Conservation (phyloP, 768 basidiomycete genomes). For the Auricularia sp. region DNA sequence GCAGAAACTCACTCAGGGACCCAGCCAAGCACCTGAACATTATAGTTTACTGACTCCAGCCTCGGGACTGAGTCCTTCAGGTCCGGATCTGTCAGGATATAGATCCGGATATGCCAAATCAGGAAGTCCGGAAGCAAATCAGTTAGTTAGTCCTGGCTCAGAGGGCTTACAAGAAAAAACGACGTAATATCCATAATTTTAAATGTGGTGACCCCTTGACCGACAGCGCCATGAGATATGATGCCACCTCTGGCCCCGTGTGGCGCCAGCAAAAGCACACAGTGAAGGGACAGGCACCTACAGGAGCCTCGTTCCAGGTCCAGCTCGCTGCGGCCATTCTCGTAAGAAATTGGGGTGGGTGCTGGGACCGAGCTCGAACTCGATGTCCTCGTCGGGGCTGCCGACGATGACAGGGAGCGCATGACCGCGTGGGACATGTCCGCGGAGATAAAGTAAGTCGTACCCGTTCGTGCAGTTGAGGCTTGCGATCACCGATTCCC, state of each 20-base stretch:
- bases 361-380: not conserved
- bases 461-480: not conserved
- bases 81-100: no score
- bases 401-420: not conserved
- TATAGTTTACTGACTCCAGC: no score
- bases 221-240: not conserved
- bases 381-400: not conserved
- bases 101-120: no score
- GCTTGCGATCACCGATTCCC: not conserved
- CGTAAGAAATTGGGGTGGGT: not conserved
- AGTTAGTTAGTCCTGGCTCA: no score
- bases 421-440: not conserved
- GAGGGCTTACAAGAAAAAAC: no score
- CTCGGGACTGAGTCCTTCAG: no score
- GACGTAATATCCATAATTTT: no score
- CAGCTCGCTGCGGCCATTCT: not conserved
- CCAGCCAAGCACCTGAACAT: no score
- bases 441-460: not conserved
- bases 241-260: not conserved
- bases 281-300: not conserved
- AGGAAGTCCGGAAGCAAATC: no score
- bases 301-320: not conserved
- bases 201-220: no score
- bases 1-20: no score
- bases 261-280: not conserved